Evolutionary conservation across 495 filamentous ascomycete genomes (phyloP), one percentile per base, ranked within the genome.

Genomic region (Ascodesmis nigricans): DNA sequence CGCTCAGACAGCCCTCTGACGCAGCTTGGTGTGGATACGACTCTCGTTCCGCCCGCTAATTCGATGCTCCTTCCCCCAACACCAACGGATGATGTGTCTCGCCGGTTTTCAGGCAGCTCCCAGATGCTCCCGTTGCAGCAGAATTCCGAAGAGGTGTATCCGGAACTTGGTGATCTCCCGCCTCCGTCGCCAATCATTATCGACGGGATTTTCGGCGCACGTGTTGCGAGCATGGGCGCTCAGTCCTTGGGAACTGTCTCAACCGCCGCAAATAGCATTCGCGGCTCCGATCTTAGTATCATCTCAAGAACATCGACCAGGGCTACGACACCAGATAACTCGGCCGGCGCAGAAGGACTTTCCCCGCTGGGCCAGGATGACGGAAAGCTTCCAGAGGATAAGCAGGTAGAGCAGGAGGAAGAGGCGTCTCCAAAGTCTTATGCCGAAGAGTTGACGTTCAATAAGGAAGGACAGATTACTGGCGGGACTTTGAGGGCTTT

Each of bases 401-500:
- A 75, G 42, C 10, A 10, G 14, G 29, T 71, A 80, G n/a, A n/a
- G n/a, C n/a, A n/a, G 22, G 78, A 80, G 32, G 65, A 69, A 0
- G 83, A 93, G 51, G 71, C 67, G n/a, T 73, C 75, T 41, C 6
- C 6, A 6, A 87, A 73, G 57, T 90, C 81, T 0, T 91, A 67
- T 46, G 78, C 79, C 0, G 76, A 92, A 42, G 90, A 99, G 46
- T 57, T 99, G 15, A 67, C 87, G 35, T 75, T 73, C 49, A 93
- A 90, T 58, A 91, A 90, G 52, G 84, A 93, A 37, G 83, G 84
- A 10, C 78, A 92, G 40, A 72, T 95, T n/a, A 74, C 75, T 36
- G 90, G 87, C 21, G 90, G 90, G 7, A 84, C 82, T 11, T 64
- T 99, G 9, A 71, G 78, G 18, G 84, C 90, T 4, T 59, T 99